These are phyloP conservation scores for Cytospora piceicola DNA, from an alignment of 2,329 filamentous ascomycete species.

Conservation along the genomic window DNA sequence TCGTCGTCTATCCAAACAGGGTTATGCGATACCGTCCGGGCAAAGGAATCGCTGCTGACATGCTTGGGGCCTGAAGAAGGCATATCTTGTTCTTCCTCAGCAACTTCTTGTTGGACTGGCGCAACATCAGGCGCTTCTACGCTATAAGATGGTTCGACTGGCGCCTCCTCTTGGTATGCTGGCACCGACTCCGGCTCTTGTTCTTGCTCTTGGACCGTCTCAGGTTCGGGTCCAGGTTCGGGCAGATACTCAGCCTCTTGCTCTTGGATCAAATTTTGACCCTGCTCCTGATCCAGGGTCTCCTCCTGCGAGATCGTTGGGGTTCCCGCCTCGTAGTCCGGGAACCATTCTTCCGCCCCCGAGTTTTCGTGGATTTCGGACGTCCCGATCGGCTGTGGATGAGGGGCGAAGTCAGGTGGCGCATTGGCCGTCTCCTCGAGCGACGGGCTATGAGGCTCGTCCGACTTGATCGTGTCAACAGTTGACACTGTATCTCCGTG, in stretches of 20 bases:
- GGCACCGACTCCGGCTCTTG: constrained; percentile 9
- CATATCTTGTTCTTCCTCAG: constrained; percentile 20
- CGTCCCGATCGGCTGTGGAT: constrained; percentile 9
- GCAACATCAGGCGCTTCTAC: constrained; percentile 4
- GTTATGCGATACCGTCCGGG: constrained; percentile 66
- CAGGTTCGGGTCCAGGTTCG: constrained; percentile 1
- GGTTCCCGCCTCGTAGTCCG: constrained; percentile 38
- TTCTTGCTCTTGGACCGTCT: no score
- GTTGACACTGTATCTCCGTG: constrained; percentile 30
- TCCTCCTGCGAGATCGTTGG: constrained; percentile 31
- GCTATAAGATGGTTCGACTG: not conserved
- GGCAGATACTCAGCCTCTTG: not conserved
- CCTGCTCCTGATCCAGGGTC: constrained; percentile 16
- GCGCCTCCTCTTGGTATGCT: constrained; percentile 13
- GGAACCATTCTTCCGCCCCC: constrained; percentile 39
- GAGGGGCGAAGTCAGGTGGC: not conserved
- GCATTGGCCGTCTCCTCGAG: constrained; percentile 1
- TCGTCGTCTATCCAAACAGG: constrained; percentile 63
- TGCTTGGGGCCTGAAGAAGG: constrained; percentile 52
- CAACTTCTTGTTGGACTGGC: constrained; percentile 25
- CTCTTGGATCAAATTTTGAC: not conserved
- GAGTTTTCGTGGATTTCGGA: constrained; percentile 28
- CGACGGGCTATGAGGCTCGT: constrained; percentile 13
- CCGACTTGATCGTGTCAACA: constrained; percentile 16
- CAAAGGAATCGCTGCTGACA: constrained; percentile 64